Percentiles rank a stretch among this genome's conserved stretches.
phyloP scores from a whole-genome alignment of 2,329 filamentous ascomycete species.

The Fusarium duplospermum region DNA sequence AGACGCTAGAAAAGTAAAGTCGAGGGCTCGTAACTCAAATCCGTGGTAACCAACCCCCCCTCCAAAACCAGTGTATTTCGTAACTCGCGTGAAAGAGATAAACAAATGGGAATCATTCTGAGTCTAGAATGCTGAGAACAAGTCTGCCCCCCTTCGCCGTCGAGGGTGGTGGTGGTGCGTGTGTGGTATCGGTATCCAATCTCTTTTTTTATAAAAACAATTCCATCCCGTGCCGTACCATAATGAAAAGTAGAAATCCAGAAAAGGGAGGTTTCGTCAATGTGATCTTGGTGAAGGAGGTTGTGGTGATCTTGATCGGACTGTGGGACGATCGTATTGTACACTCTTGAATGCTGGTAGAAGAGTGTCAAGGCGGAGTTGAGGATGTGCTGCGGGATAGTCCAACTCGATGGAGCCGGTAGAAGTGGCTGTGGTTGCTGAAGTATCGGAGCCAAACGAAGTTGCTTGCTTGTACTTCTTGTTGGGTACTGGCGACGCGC shows the following conservation, averaged over 20 bases:
- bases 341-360: slow-evolving; percentile 39
- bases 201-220: slow-evolving; percentile 18
- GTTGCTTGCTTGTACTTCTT: slow-evolving; percentile 44
- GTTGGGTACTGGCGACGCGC: slow-evolving; percentile 35
- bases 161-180: slow-evolving; percentile 16
- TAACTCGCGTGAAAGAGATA: slow-evolving; percentile 17
- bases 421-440: slow-evolving; percentile 33
- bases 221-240: neutral
- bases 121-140: slow-evolving; percentile 27
- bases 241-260: neutral
- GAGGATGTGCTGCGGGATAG: slow-evolving; percentile 19
- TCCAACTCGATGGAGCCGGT: slow-evolving; percentile 30
- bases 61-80: slow-evolving; percentile 4
- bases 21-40: slow-evolving; percentile 1
- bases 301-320: slow-evolving; percentile 41
- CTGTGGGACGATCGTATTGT: slow-evolving; percentile 34
- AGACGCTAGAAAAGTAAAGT: slow-evolving; percentile 5
- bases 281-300: slow-evolving; percentile 42
- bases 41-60: neutral
- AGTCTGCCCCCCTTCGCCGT: slow-evolving; percentile 21
- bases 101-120: slow-evolving; percentile 22
- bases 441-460: slow-evolving; percentile 39
- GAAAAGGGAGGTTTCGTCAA: slow-evolving; percentile 10
- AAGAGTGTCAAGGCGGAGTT: slow-evolving; percentile 31
- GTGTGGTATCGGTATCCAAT: slow-evolving; percentile 28